Evolutionary conservation across 116 monocot genomes (phyloP).

Genomic region (Iris pallida): DNA sequence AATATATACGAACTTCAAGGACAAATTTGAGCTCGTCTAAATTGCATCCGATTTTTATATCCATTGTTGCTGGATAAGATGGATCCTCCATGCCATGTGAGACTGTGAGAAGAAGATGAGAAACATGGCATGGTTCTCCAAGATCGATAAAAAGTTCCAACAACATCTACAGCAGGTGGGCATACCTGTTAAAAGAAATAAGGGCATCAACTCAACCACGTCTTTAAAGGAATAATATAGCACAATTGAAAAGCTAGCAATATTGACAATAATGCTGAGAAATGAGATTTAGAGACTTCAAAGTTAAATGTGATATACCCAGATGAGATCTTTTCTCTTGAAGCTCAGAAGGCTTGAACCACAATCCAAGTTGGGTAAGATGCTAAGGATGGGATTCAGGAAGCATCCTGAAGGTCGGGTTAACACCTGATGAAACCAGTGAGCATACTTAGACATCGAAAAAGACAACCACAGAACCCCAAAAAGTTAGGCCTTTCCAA

Average conservation of each 20-base stretch:
- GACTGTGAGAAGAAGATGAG: constrained; percentile 92
- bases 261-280: not conserved
- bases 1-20: too few relatives aligned
- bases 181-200: constrained; percentile 63
- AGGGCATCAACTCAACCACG: constrained; percentile 6
- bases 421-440: constrained; percentile 46
- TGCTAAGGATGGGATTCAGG: constrained; percentile 69
- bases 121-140: constrained; percentile 92
- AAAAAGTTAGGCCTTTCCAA: too few relatives aligned
- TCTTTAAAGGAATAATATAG: not conserved
- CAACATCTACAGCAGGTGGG: constrained; percentile 77
- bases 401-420: constrained; percentile 77
- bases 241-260: too few relatives aligned
- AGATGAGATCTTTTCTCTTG: constrained; percentile 71
- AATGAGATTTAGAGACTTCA: not conserved
- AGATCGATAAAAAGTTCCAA: constrained; percentile 96
- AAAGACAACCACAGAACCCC: too few relatives aligned
- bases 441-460: too few relatives aligned
- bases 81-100: too few relatives aligned
- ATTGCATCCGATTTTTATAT: too few relatives aligned
- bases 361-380: constrained; percentile 44
- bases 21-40: too few relatives aligned
- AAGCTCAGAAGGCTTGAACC: constrained; percentile 83
- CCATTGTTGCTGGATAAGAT: too few relatives aligned
- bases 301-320: constrained; percentile 43